Evolutionary conservation across 2,329 filamentous ascomycete species (phyloP), one percentile per base, ranked within the genome.

Genomic region (Fusarium xylarioides): DNA sequence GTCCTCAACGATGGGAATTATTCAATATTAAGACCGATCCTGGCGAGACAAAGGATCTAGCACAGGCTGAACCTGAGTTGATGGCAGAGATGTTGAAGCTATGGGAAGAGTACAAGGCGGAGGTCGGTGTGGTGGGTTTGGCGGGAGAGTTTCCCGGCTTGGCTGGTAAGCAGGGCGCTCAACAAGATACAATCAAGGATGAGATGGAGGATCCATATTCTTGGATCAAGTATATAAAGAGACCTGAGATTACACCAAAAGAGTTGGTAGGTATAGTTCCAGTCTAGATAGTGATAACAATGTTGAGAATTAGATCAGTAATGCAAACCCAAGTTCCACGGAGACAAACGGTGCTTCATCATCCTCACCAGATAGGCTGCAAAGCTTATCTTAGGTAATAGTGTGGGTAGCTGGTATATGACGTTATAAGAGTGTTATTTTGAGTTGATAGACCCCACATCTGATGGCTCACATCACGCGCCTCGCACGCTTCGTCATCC

Each of bases 1-100:
- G 78, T 2, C 23, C 87, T 0, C 87, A 88, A 68, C 82, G 83
- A 28, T 90, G 88, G 89, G 86, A 90, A 77, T 79, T 90, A 32
- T 90, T 88, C 73, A 85, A 90, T 70, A 80, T 90, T 4, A 77
- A 74, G 6, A 78, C 80, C 3, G 89, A 90, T 68, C 87, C 87
- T 0, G 88, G 87, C 1, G 88, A 90, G 78, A 81, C 83, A 0
- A 77, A 84, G 28, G 85, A 88, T 69, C 72, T 87, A 14, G 77
- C 81, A 0, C 81, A 83, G 14, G 37, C 76, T 23, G 70, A 85
- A 19, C 82, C 84, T 0, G 84, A 86, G 57, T 80, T 83, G 9
- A 67, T 90, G 11, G 16, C 28, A 3, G 61, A 69, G 21, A 52
- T 71, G 50, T 18, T 71, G 5, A 34, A n/a, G 1, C n/a, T 69